Evolutionary conservation across 129 eudicot genomes (phyloP), one percentile per base, ranked within the genome.

Genomic region (Escallonia herrerae): DNA sequence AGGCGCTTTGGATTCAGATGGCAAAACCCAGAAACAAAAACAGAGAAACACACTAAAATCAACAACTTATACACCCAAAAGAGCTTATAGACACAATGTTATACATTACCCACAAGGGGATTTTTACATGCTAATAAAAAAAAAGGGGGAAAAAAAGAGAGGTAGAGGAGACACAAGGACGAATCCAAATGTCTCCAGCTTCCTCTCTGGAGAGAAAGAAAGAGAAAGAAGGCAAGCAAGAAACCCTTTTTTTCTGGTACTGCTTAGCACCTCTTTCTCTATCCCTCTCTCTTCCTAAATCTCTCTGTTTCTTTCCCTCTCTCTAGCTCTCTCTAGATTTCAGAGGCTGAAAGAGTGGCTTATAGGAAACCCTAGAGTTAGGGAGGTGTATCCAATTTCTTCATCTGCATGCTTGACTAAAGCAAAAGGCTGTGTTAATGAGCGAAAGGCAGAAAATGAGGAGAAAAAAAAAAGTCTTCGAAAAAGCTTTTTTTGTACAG

Each of bases 321-420:
- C n/a, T 55, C 6, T n/a, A n/a, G n/a, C n/a, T n/a, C n/a, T n/a
- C n/a, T n/a, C n/a, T 39, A 3, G 13, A 63, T 53, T 48, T 54
- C 63, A 6, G 5, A 41, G 10, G 15, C 58, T 62, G 63, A 66
- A 64, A 45, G 9, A 43, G 67, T 38, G 61, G 72, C 52, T 6
- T 61, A 5, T 46, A 8, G 56, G 15, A 69, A 83, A 79, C 82
- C 85, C 87, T 78, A 77, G 74, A 47, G 8, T 12, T 60, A 65
- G 61, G 49, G 68, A 9, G 40, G 46, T 45, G 11, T 15, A n/a
- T 42, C 59, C 41, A 43, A 67, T 66, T 68, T 59, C 68, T 48
- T 73, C 79, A 64, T 82, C 74, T 82, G 91, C 91, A 84, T 79
- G 96, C 83, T 81, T 81, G 83, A 76, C 85, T 75, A 7, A 1